Evolutionary conservation across 768 basidiomycete species (phyloP), one percentile per base, ranked within the genome.

Genomic region (Cytidiella melzeri): DNA sequence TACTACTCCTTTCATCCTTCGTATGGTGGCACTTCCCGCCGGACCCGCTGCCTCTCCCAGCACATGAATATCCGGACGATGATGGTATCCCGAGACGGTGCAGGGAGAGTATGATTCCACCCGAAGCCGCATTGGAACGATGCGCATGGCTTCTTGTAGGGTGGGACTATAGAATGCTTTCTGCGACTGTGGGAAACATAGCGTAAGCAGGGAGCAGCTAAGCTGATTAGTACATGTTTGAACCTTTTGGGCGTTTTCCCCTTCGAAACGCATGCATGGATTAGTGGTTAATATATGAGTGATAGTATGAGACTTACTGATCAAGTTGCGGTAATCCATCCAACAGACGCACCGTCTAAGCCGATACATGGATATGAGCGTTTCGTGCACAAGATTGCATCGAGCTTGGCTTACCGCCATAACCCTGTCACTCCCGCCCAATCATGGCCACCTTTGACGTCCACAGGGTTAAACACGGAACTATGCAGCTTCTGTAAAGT

Each of bases 351-450:
- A 73, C 11, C 79, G 75, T 50, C 79, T 80, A 53, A 27, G 27
- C 18, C 39, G 20, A 3, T 39, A 43, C 50, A 36, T 12, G 13
- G 10, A 18, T 10, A 21, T 3, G 36, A 3, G 5, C 25, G 12
- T 13, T 19, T 12, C 3, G 30, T 19, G 40, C 19, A 7, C n/a
- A 13, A 41, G 12, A n/a, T n/a, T n/a, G n/a, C n/a, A n/a, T n/a
- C n/a, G n/a, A n/a, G n/a, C n/a, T 9, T 2, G 3, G 64, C 75
- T 56, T 55, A 78, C 78, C 70, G 69, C 77, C 79, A 81, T 43
- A 70, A 64, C 15, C 79, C 79, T 38, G 67, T 60, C 2, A 72
- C 75, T 6, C 76, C 79, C 1, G 78, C 80, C 79, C 80, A 81
- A 56, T 80, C 79, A 77, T 76, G 79, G 3, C 78, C 78, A 4